These are phyloP conservation scores for Gossypium australe DNA, from an alignment of 345 rosid genomes.

Conservation along the genomic window DNA sequence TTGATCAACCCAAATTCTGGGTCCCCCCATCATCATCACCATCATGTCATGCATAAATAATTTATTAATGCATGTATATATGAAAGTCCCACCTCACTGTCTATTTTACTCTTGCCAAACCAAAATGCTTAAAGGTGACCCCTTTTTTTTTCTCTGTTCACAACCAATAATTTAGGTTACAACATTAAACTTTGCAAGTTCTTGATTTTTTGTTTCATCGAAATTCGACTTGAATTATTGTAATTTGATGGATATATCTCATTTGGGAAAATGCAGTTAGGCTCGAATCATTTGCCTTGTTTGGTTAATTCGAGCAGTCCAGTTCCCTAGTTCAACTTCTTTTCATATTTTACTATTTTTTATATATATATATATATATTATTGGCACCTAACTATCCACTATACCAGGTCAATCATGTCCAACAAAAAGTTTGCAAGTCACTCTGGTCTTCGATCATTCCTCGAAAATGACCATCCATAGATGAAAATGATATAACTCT, in stretches of 20 bases:
- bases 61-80: background rate
- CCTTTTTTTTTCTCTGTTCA: constrained; percentile 9
- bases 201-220: constrained; percentile 17
- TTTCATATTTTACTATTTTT: background rate
- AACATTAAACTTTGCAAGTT: constrained; percentile 5
- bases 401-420: constrained; percentile 50
- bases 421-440: constrained; percentile 41
- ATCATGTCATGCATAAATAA: constrained; percentile 55
- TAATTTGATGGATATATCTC: constrained; percentile 22
- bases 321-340: background rate
- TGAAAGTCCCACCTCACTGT: constrained; percentile 36
- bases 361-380: constrained; percentile 23
- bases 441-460: constrained; percentile 31
- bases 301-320: constrained; percentile 43
- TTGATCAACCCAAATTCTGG: constrained; percentile 36
- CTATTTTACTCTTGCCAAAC: constrained; percentile 21
- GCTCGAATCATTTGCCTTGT: constrained; percentile 36
- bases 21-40: constrained; percentile 56
- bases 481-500: constrained; percentile 15
- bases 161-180: constrained; percentile 22
- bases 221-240: constrained; percentile 23
- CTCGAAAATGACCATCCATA: constrained; percentile 28
- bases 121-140: constrained; percentile 16
- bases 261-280: constrained; percentile 31
- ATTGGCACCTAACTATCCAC: constrained; percentile 76